phyloP scores from a whole-genome alignment of 2,329 filamentous ascomycete genomes.

The Microdochium paspali region DNA sequence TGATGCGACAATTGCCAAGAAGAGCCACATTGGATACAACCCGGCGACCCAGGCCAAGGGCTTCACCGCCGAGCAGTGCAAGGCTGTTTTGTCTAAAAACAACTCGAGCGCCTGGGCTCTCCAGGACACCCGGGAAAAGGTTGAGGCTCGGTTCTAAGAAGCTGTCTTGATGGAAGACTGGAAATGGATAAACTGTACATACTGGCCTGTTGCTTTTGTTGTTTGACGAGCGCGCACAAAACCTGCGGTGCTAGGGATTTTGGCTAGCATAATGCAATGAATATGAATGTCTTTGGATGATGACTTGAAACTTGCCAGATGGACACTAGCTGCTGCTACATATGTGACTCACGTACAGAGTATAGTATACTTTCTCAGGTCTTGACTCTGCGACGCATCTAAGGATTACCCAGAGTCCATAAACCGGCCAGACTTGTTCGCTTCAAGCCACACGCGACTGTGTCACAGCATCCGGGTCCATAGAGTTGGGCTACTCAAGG shows the following conservation, averaged over 20 bases:
- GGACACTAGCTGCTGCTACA: no score
- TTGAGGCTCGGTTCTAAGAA: conserved; percentile 56
- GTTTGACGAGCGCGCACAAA: background rate
- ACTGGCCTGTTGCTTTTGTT: background rate
- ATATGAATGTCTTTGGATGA: background rate
- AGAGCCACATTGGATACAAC: conserved; percentile 75
- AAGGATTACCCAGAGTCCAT: no score
- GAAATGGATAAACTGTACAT: background rate
- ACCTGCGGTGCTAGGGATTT: background rate
- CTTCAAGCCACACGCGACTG: no score
- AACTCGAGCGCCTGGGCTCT: conserved; percentile 64
- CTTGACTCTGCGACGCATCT: no score
- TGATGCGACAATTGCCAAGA: conserved; percentile 53
- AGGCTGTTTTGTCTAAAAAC: conserved; percentile 60
- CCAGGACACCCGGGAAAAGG: conserved; percentile 64
- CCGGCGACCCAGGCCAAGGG: conserved; percentile 84
- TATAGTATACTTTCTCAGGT: no score
- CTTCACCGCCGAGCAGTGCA: conserved; percentile 70
- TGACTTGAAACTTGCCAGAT: no score
- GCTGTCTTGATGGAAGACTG: background rate
- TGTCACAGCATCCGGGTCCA: no score
- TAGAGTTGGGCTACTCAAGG: no score
- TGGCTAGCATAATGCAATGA: background rate
- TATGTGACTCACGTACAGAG: no score
- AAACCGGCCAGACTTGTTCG: no score